Base-by-base conservation (phyloP, 352 stramenopile species). In the Pythium insidiosum region DNA sequence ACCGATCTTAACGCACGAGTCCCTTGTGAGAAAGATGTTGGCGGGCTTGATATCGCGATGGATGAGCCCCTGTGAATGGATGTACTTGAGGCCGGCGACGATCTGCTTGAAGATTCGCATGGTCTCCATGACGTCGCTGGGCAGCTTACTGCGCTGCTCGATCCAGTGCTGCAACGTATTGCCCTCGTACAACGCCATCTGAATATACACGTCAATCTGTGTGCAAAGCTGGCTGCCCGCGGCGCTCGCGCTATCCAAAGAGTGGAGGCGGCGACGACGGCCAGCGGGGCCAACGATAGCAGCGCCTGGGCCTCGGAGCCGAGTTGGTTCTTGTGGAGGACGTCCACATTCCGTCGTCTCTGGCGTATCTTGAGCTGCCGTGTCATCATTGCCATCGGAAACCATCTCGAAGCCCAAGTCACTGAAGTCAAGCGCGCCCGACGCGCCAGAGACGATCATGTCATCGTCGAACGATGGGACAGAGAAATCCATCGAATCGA, bases 161-260 rank as follows among this genome's bases (percentile, higher is more conserved):
- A 91, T 68, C 76, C 76, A 91, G 25, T 87, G 63, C 37, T 77
- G 71, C 21, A 91, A 64, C 5, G 94, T 97, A 23, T 92, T 93
- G 30, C 80, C 67, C 36, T 95, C 68, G 49, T 96, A 98, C 24
- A 96, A 86, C 33, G 96, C 86, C 92, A 97, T 98, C 58, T 97
- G 84, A 38, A 95, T 95, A 58, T 91, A 92, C 37, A 95, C 71
- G 23, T 91, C 74, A 38, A 91, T 88, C 44, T 88, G 73, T 3
- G 74, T 84, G 47, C 67, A 79, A 37, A 88, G 51, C 1, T 57
- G 41, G 20, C 56, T 58, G 20, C 36, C 47, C 15, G 36, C 53
- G 10, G 26, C 52, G 19, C 33, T 37, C 5, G 37, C 35, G 4
- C 53, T 49, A 48, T 68, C 53, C 13, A 59, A 45, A 2, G 56